A percentile compares a stretch with the other conserved stretches of the same genome.
phyloP scores from a whole-genome alignment of 345 rosid genomes.

The Gossypium herbaceum region DNA sequence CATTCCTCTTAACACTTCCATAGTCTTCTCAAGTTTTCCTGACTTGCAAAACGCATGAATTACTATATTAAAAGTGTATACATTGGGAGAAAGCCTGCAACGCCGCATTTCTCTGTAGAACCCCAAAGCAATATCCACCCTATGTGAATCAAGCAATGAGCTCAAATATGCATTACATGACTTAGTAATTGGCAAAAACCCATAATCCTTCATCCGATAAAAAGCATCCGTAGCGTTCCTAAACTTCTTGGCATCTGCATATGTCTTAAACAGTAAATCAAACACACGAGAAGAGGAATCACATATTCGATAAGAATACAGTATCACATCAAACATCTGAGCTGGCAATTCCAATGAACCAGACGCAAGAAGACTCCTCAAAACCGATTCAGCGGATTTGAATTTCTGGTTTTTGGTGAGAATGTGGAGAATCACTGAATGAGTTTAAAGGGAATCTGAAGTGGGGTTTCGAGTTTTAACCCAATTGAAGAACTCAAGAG shows the following conservation, averaged over 20 bases:
- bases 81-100: conserved; percentile 66
- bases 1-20: conserved; percentile 54
- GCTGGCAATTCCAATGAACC: conserved; percentile 39
- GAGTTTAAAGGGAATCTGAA: conserved; percentile 52
- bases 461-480: conserved; percentile 37
- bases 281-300: conserved; percentile 76
- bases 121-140: conserved; percentile 57
- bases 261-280: conserved; percentile 64
- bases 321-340: conserved; percentile 52
- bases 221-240: conserved; percentile 61
- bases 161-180: conserved; percentile 85
- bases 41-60: conserved; percentile 52
- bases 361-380: conserved; percentile 30
- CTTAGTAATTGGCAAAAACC: conserved; percentile 58
- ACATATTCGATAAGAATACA: conserved; percentile 63
- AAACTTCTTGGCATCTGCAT: conserved; percentile 65
- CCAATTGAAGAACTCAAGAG: conserved; percentile 77
- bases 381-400: conserved; percentile 60
- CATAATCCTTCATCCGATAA: conserved; percentile 59
- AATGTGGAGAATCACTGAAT: conserved; percentile 59
- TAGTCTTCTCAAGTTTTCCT: conserved; percentile 61
- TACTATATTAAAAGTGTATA: conserved; percentile 71
- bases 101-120: conserved; percentile 66
- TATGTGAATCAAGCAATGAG: conserved; percentile 46
- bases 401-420: conserved; percentile 67